These are phyloP conservation scores for Candida odintsovae DNA, from an alignment of 805 yeast species.

Conservation along the genomic window DNA sequence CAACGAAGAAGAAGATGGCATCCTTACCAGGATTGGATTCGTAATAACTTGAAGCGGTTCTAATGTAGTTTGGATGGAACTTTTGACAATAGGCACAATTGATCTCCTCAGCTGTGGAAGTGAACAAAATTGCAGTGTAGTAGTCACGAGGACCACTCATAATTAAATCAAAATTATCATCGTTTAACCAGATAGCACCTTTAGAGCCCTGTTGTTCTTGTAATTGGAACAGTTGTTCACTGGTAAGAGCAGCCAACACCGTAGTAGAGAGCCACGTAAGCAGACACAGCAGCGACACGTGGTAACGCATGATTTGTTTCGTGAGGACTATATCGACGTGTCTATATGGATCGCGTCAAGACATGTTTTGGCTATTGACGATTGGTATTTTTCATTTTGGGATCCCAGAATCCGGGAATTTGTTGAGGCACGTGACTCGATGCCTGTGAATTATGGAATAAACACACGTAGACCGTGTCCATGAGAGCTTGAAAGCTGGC, in stretches of 20 bases:
- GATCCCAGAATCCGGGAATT: no score
- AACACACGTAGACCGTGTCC: no score
- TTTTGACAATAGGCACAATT: conserved; percentile 43
- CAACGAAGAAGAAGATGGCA: conserved; percentile 39
- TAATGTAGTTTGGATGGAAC: conserved; percentile 35
- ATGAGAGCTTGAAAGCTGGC: no score
- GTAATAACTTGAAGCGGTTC: conserved; percentile 39
- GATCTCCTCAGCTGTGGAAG: conserved; percentile 38
- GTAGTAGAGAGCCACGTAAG: background rate
- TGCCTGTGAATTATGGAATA: no score
- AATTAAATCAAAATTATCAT: conserved; percentile 33
- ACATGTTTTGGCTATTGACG: background rate
- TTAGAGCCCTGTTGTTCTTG: conserved; percentile 13
- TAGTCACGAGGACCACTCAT: conserved; percentile 47
- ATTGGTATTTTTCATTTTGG: no score
- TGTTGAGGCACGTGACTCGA: no score
- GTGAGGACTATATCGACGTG: no score
- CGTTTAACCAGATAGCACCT: conserved; percentile 32
- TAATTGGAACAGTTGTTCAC: conserved; percentile 9
- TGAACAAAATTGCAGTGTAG: conserved; percentile 44
- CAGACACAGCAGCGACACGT: background rate
- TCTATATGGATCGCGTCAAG: no score
- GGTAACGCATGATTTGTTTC: background rate
- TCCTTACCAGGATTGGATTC: conserved; percentile 36
- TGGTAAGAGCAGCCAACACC: conserved; percentile 8